These are phyloP conservation scores for Scedosporium dehoogii DNA, from an alignment of 2,329 filamentous ascomycete genomes.

Conservation along the genomic window DNA sequence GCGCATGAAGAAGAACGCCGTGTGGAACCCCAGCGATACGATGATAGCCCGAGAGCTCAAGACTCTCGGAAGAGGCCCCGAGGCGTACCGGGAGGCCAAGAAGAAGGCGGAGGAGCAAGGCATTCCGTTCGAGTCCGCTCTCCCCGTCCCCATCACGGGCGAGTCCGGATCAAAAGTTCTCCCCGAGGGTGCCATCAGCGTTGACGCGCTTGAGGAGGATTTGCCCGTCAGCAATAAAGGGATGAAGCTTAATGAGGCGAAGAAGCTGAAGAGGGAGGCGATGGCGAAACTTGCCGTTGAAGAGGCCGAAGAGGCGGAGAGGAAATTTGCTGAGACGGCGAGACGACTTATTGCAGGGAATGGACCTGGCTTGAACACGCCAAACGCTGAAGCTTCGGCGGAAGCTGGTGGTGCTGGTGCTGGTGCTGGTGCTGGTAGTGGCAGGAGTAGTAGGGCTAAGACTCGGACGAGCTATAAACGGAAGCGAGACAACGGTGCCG, in stretches of 20 bases:
- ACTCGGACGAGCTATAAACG: constrained; percentile 28
- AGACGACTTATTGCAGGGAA: constrained; percentile 29
- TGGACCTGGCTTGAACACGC: neutral
- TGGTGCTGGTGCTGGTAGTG: neutral
- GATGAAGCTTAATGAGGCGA: constrained; percentile 70
- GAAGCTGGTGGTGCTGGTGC: neutral
- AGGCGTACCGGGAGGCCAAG: constrained; percentile 52
- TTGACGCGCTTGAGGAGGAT: constrained; percentile 49
- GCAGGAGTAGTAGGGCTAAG: neutral
- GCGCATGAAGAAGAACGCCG: constrained; percentile 85
- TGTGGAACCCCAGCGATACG: constrained; percentile 75
- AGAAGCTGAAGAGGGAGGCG: constrained; percentile 61
- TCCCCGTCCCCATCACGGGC: constrained; percentile 27
- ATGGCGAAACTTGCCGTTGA: constrained; percentile 51
- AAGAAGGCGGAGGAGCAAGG: constrained; percentile 57
- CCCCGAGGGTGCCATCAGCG: constrained; percentile 50
- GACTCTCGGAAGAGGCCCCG: constrained; percentile 55
- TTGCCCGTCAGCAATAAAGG: constrained; percentile 59
- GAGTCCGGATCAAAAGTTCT: constrained; percentile 42
- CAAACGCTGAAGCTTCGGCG: constrained; percentile 1
- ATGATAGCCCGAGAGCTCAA: constrained; percentile 77
- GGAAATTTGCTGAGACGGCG: constrained; percentile 40
- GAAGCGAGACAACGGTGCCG: constrained; percentile 23
- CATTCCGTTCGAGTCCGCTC: constrained; percentile 36
- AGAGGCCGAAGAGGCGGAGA: constrained; percentile 48